phyloP scores from a whole-genome alignment of 2,329 filamentous ascomycete genomes.

The Aphanoascus verrucosus region DNA sequence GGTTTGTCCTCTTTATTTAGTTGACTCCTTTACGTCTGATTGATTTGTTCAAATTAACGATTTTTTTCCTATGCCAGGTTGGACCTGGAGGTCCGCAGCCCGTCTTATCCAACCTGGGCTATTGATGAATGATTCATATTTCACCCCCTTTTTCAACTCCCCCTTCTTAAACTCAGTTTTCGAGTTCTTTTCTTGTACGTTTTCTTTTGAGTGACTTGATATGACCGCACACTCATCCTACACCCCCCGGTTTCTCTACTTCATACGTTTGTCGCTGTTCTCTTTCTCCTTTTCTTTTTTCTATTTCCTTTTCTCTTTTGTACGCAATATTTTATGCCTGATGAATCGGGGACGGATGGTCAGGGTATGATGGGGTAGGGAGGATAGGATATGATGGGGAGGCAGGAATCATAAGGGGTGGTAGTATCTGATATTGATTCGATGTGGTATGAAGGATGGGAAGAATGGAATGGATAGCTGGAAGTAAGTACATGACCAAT shows the following conservation, averaged over 20 bases:
- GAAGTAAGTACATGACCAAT: slow-evolving; percentile 2
- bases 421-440: too few species aligned
- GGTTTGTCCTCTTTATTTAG: too few species aligned
- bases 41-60: too few species aligned
- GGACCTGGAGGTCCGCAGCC: too few species aligned
- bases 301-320: neutral
- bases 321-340: neutral
- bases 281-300: neutral
- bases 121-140: neutral
- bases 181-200: neutral
- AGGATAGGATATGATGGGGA: neutral
- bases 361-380: neutral
- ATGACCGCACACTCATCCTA: neutral
- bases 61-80: too few species aligned
- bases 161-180: neutral
- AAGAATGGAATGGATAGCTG: too few species aligned
- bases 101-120: too few species aligned
- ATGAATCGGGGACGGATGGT: neutral
- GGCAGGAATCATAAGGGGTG: neutral
- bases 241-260: neutral
- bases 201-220: neutral
- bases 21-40: too few species aligned
- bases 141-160: neutral
- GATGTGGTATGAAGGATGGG: too few species aligned
- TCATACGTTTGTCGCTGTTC: neutral